phyloP scores from a whole-genome alignment of 176 grass and related monocot species.

The Oryza brachyantha region DNA sequence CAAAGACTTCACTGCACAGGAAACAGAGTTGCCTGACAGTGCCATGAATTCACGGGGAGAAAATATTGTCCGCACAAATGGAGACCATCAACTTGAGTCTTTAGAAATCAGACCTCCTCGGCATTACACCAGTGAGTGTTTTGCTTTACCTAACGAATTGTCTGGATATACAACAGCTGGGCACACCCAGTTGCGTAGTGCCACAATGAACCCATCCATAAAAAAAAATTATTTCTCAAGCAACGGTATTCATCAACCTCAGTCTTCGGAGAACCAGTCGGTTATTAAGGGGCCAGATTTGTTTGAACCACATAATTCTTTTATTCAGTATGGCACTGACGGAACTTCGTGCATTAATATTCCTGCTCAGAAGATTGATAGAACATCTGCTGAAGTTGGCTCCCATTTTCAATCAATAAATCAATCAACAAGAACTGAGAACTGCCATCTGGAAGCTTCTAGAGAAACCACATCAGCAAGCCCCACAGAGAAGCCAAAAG shows the following conservation, averaged over 20 bases:
- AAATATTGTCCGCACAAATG: slow-evolving; percentile 26
- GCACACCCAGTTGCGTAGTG: slow-evolving; percentile 7
- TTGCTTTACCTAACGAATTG: slow-evolving; percentile 23
- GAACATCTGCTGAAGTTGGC: slow-evolving; percentile 6
- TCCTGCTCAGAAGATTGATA: slow-evolving; percentile 12
- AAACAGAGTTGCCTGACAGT: slow-evolving; percentile 22
- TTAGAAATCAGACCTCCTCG: slow-evolving; percentile 23
- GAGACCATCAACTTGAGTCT: slow-evolving; percentile 23
- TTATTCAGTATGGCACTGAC: background rate
- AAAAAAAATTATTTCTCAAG: slow-evolving; percentile 12
- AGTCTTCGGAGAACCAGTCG: slow-evolving; percentile 15
- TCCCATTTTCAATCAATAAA: slow-evolving; percentile 10
- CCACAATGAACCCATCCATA: background rate
- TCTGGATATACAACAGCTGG: slow-evolving; percentile 23
- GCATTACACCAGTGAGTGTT: slow-evolving; percentile 15
- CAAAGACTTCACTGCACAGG: slow-evolving; percentile 12
- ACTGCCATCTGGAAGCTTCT: slow-evolving; percentile 18
- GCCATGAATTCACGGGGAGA: slow-evolving; percentile 10
- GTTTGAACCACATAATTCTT: slow-evolving; percentile 14
- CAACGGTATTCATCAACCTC: slow-evolving; percentile 19
- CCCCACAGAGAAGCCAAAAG: slow-evolving; percentile 28
- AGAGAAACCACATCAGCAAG: slow-evolving; percentile 35
- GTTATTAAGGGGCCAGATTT: slow-evolving; percentile 21
- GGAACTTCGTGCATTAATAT: slow-evolving; percentile 9
- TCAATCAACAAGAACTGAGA: slow-evolving; percentile 20